phyloP scores from a whole-genome alignment of 2,329 filamentous ascomycete species.

The Ophiostoma perfectum region DNA sequence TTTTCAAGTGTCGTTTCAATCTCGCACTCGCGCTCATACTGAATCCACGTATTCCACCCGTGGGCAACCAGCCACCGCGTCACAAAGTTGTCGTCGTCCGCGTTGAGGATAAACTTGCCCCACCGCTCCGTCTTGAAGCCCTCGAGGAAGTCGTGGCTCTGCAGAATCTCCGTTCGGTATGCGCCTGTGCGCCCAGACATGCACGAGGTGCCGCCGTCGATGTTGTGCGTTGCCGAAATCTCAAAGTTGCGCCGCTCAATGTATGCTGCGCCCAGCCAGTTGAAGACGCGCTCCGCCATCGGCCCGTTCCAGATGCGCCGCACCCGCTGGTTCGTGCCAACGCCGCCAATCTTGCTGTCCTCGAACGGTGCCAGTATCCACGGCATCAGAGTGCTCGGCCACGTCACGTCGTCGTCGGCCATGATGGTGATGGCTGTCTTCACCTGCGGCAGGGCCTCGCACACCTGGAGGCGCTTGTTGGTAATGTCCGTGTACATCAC shows the following conservation, averaged over 20 bases:
- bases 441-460: conserved; percentile 80
- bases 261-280: conserved; percentile 87
- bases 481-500: conserved; percentile 76
- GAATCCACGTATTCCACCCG: conserved; percentile 89
- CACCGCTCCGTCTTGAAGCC: conserved; percentile 90
- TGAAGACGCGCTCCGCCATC: conserved; percentile 63
- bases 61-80: conserved; percentile 92
- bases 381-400: conserved; percentile 76
- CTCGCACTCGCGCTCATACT: conserved; percentile 86
- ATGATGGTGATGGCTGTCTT: conserved; percentile 81
- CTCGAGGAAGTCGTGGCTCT: conserved; percentile 77
- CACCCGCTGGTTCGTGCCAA: conserved; percentile 85
- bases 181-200: conserved; percentile 92
- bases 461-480: conserved; percentile 93
- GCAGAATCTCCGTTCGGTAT: conserved; percentile 82
- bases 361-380: conserved; percentile 95
- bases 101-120: conserved; percentile 83
- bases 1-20: conserved; percentile 91
- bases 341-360: conserved; percentile 74
- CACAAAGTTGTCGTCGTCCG: conserved; percentile 97
- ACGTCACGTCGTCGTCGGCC: conserved; percentile 93
- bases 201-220: conserved; percentile 93
- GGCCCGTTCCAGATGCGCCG: conserved; percentile 60
- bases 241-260: conserved; percentile 94
- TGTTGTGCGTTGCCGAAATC: conserved; percentile 89